Evolutionary conservation across 2,329 filamentous ascomycete species (phyloP), one percentile per base, ranked within the genome.

Genomic region (Cladosporium sp.): DNA sequence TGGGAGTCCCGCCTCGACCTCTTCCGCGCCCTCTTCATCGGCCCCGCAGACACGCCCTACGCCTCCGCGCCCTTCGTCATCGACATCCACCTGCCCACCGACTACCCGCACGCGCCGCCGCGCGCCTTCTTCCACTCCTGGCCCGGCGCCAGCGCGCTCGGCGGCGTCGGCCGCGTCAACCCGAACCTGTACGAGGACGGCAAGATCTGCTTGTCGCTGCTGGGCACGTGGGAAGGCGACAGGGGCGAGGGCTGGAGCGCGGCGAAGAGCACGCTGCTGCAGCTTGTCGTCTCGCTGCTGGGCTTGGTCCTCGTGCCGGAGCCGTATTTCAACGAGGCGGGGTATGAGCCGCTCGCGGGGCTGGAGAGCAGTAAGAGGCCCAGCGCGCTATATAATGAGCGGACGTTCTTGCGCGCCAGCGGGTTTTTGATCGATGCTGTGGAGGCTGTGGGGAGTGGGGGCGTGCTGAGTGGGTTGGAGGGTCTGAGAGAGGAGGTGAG

Each of bases 261-360:
- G 1, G 66, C 67, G 0, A 74, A 74, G 50, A 79, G 77, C 53
- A 82, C 78, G 0, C 57, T 83, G 1, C 63, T 84, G 16, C 81
- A 84, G 56, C 70, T 66, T 5, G 45, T 67, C 9, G 60, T 68
- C 9, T 61, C 62, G 7, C 22, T 68, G 6, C 52, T 64, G 2
- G 61, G 61, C 1, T 48, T 66, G 8, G 59, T 66, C 1, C 68
- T 84, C 11, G 80, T 83, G 16, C 75, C 75, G 42, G 75, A 79
- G 55, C 81, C 81, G 1, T 84, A 82, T 62, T 84, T 80, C 68
- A 84, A 84, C 60, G 81, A 84, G 68, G 80, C 81, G 9, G 81
- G 81, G 22, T 84, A 79, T 57, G 80, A 83, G 76, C 52, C 73
- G 70, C 43, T 72, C 3, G 58, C 55, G 1, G 65, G 63, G 5